These are phyloP conservation scores for Chlorella sp. DNA, from an alignment of 139 green algal species.

Conservation along the genomic window DNA sequence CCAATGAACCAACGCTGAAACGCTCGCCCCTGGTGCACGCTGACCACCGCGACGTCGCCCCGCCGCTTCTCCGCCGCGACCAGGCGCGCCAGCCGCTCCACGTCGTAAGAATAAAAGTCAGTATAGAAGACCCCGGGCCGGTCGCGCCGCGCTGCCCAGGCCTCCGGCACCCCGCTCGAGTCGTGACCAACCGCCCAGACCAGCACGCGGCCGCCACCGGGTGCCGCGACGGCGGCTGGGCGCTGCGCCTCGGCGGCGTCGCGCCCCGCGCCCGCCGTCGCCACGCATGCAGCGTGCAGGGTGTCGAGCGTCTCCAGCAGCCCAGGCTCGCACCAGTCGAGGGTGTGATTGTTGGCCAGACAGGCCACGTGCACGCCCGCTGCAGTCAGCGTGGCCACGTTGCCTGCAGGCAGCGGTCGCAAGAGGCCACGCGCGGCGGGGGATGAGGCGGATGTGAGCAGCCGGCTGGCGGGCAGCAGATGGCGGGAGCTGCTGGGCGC, in stretches of 20 bases:
- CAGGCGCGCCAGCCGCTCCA: not conserved
- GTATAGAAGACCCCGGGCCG: slow-evolving; percentile 4
- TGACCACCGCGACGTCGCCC: slow-evolving; percentile 19
- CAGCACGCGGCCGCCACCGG: slow-evolving; percentile 1
- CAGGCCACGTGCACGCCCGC: slow-evolving; percentile 10
- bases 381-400: not conserved
- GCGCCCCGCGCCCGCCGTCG: not conserved
- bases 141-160: slow-evolving; percentile 1
- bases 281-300: slow-evolving; percentile 14
- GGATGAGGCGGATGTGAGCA: not conserved
- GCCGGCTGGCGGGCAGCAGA: not conserved
- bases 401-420: not conserved
- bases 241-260: not conserved
- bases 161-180: slow-evolving; percentile 5
- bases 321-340: slow-evolving; percentile 13
- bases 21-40: too few species aligned
- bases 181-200: slow-evolving; percentile 19
- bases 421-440: not conserved
- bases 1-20: too few species aligned
- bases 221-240: not conserved
- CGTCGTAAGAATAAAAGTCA: slow-evolving; percentile 13
- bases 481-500: too few species aligned
- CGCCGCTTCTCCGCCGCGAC: slow-evolving; percentile 15
- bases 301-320: slow-evolving; percentile 18
- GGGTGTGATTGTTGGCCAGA: slow-evolving; percentile 31